A percentile compares a stretch with the other conserved stretches of the same genome.
These are phyloP conservation scores for Neofusicoccum ribis DNA, from an alignment of 2,329 filamentous ascomycete genomes.

Conservation along the genomic window DNA sequence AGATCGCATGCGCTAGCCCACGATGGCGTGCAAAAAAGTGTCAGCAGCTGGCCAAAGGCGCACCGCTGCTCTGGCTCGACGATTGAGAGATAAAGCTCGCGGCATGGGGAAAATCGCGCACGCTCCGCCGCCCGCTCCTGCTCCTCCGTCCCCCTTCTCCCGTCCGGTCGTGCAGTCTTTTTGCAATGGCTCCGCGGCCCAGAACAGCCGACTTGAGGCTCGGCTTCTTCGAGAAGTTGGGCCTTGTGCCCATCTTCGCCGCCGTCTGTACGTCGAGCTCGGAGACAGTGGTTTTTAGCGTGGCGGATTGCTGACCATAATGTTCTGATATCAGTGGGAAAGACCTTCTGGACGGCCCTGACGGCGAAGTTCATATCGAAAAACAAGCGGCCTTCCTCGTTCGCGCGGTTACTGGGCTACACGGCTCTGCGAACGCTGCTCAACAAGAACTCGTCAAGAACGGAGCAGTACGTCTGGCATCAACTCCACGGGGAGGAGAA, in stretches of 20 bases:
- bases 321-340: neutral
- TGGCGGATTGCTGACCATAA: neutral
- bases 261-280: neutral
- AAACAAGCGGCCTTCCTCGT: neutral
- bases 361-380: neutral
- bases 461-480: neutral
- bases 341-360: neutral
- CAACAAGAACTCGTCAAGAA: neutral
- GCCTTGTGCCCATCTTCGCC: slow-evolving; percentile 1
- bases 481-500: too few species aligned
- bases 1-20: neutral
- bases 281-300: too few species aligned
- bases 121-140: too few species aligned
- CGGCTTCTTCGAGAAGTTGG: slow-evolving; percentile 6
- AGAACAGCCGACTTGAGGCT: slow-evolving; percentile 5
- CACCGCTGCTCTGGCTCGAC: too few species aligned
- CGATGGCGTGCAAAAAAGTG: too few species aligned
- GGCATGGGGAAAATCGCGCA: neutral
- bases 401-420: neutral
- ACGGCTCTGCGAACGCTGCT: neutral
- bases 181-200: slow-evolving; percentile 5
- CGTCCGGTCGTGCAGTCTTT: too few species aligned
- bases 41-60: too few species aligned
- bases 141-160: too few species aligned
- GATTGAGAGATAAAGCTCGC: neutral